phyloP scores from a whole-genome alignment of 2,329 filamentous ascomycete genomes.

The Monilinia aucupariae region DNA sequence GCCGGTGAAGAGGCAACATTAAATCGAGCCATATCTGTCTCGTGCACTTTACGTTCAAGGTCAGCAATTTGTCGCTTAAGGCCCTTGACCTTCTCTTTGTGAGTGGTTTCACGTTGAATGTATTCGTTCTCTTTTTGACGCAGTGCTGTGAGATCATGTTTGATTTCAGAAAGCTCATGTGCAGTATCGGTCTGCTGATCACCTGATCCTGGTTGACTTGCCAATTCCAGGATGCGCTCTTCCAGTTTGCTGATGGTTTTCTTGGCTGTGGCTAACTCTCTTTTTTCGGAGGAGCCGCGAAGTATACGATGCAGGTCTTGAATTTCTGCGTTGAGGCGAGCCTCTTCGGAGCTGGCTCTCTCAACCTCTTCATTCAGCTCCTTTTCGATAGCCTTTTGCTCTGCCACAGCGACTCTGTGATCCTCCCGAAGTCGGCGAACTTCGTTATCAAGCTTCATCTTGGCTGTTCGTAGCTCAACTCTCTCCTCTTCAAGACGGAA shows the following conservation, averaged over 20 bases:
- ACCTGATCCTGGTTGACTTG: slow-evolving; percentile 36
- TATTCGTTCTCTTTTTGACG: slow-evolving; percentile 61
- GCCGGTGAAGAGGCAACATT: slow-evolving; percentile 43
- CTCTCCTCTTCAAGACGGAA: slow-evolving; percentile 63
- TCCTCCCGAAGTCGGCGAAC: slow-evolving; percentile 61
- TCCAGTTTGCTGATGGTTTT: slow-evolving; percentile 63
- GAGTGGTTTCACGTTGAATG: slow-evolving; percentile 58
- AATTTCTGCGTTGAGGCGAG: slow-evolving; percentile 52
- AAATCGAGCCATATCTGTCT: slow-evolving; percentile 52
- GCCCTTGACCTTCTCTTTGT: slow-evolving; percentile 56
- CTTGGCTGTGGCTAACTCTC: slow-evolving; percentile 46
- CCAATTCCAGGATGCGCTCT: slow-evolving; percentile 45
- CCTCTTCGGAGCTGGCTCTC: slow-evolving; percentile 60
- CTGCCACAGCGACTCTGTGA: slow-evolving; percentile 50
- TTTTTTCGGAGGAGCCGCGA: slow-evolving; percentile 37
- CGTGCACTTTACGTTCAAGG: slow-evolving; percentile 62
- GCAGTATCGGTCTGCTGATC: slow-evolving; percentile 41
- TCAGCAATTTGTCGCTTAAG: slow-evolving; percentile 62
- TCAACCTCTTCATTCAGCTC: slow-evolving; percentile 62
- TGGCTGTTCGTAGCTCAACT: slow-evolving; percentile 61
- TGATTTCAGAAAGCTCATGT: slow-evolving; percentile 54
- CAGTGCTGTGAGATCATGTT: slow-evolving; percentile 56
- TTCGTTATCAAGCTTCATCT: slow-evolving; percentile 62
- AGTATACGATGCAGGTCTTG: slow-evolving; percentile 44
- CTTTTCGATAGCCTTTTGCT: slow-evolving; percentile 54